Percentiles rank a stretch among this genome's conserved stretches.
Evolutionary conservation across 768 basidiomycete species (phyloP).

Genomic region (Filobasidium wieringae): DNA sequence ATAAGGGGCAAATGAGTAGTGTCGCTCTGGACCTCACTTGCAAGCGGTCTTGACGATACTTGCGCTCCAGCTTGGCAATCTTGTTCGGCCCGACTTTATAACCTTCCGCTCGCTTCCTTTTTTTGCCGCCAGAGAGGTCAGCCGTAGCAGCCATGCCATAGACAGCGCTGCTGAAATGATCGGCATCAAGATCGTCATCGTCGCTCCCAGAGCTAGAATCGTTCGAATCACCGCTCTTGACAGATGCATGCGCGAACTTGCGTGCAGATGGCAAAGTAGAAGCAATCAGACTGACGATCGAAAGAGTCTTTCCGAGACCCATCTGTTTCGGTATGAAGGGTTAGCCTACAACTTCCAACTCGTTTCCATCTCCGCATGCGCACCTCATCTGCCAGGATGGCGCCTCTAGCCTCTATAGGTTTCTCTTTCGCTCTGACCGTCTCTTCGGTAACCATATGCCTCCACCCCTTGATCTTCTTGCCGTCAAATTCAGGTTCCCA

Average conservation of each 20-base stretch:
- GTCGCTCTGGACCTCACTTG: constrained; percentile 64
- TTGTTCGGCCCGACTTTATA: constrained; percentile 43
- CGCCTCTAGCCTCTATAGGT: constrained; percentile 53
- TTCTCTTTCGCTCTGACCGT: constrained; percentile 40
- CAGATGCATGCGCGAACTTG: constrained; percentile 51
- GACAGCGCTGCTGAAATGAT: constrained; percentile 64
- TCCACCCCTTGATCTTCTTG: constrained; percentile 47
- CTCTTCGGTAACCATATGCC: constrained; percentile 73
- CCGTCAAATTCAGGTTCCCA: constrained; percentile 44
- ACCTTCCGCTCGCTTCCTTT: constrained; percentile 48
- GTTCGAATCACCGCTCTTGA: constrained; percentile 28
- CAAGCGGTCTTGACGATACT: constrained; percentile 23
- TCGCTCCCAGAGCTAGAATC: constrained; percentile 8
- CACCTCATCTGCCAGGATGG: constrained; percentile 95
- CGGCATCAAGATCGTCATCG: constrained; percentile 28
- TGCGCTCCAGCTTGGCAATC: constrained; percentile 60
- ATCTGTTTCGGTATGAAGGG: constrained; percentile 49
- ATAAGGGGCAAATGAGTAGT: constrained; percentile 89
- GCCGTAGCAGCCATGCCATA: constrained; percentile 63
- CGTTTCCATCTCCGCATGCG: constrained; percentile 30
- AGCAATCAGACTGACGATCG: constrained; percentile 84
- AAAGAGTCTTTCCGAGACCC: constrained; percentile 96
- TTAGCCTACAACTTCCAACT: constrained; percentile 1
- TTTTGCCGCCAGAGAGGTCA: constrained; percentile 42
- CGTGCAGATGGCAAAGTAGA: constrained; percentile 63